Base-by-base conservation (phyloP, 2,329 filamentous ascomycete genomes). In the Phaeophleospora eucalypticola region DNA sequence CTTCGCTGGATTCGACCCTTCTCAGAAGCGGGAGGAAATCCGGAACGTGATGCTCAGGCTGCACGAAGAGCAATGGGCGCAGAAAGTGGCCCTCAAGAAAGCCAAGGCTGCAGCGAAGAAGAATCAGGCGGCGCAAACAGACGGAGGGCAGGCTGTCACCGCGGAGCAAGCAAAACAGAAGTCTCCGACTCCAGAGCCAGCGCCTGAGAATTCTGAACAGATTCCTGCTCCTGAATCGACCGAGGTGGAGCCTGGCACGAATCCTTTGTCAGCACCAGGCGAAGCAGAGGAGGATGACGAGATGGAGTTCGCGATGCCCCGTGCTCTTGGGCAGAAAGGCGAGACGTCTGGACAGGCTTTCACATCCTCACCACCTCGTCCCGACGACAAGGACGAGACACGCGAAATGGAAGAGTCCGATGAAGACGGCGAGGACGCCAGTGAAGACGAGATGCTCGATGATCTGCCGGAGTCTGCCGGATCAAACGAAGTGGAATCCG, bases 31-130 rank as follows among this genome's bases (percentile, higher is more conserved):
- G 17, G 67, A 68, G 27, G 71, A 79, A 4, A 81, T 95, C 35
- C 81, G 89, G 21, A 65, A 80, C 0, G 74, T 84, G 33, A 74
- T 95, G 0, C 76, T 88, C 41, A 52, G 68, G 0, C 71, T 91
- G 15, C 79, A 87, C 46, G 62, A 71, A 6, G 71, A 80, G 53
- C 84, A 86, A 56, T 72, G 76, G 36, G 61, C 65, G 14, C 64
- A 66, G 8, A 48, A 39, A 14, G 62, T 69, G 41, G 64, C 72
- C 33, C 68, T 69, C 24, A 71, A 65, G 41, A 67, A 68, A 38
- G 53, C 51, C 10, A 57, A 58, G 46, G 38, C 39, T 27, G 52
- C 41, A 15, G 48, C 46, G 1, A 49, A 41, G 24, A 29, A 29
- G 6, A 12, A 6, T 12, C 7, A 6, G 24, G 12, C 24, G 12